Evolutionary conservation across 208 protist genomes (phyloP), one percentile per base, ranked within the genome.

Genomic region (Wallacemonas sp.): DNA sequence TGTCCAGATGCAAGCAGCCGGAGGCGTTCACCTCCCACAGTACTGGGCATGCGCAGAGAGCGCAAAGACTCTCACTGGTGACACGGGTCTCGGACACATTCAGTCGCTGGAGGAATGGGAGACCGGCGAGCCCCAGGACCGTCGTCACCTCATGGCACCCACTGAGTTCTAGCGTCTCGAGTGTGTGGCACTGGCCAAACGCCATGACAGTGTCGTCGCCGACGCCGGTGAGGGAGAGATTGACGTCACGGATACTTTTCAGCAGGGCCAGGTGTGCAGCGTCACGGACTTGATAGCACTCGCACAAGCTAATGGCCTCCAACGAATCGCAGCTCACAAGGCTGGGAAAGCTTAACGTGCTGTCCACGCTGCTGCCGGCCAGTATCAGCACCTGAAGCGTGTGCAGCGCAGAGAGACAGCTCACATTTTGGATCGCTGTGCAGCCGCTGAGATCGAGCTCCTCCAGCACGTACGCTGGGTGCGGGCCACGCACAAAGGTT

Each of bases 281-380:
- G 50, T 76, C 71, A 32, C n/a, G 26, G 42, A 86, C 69, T 24
- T 63, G 71, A 48, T 61, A 59, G 50, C 76, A 76, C 33, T 70
- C 64, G 21, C 59, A 60, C 22, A 80, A 66, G 36, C 55, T 68
- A 30, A 80, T 53, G 15, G 45, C 33, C 54, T 68, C 26, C 34
- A 73, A 46, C 36, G 55, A 19, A 45, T 50, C 30, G 29, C 36
- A 61, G 42, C 21, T 21, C 19, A 24, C 38, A 53, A 66, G 29
- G 44, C 60, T 27, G 27, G 46, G 39, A 68, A 68, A 26, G 48
- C 48, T 50, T 37, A 38, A 45, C 19, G 63, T 63, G 27, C 64
- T 59, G 42, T 76, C 63, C 17, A 79, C 60, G 48, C 65, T 74
- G 54, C 68, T 79, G 27, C 62, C 60, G 13, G 53, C 30, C 45